A percentile compares a stretch with the other conserved stretches of the same genome.
phyloP scores from a whole-genome alignment of 129 eudicot genomes.

The Escallonia rubra region DNA sequence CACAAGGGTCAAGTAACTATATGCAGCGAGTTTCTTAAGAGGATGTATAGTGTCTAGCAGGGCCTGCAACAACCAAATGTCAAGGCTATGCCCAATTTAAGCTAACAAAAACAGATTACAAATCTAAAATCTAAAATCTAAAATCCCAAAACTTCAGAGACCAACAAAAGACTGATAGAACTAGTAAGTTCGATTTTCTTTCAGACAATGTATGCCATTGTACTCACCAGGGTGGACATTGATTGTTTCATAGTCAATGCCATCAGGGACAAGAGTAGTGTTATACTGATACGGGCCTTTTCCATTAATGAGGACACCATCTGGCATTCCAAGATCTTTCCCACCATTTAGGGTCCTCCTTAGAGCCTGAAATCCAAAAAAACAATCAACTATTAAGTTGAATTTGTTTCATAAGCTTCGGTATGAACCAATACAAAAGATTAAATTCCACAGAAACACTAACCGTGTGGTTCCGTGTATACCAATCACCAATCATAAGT shows the following conservation, averaged over 20 bases:
- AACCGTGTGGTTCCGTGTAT: conserved; percentile 82
- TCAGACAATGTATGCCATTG: not conserved
- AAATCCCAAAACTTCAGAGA: not conserved
- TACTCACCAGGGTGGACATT: conserved; percentile 52
- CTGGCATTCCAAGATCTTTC: conserved; percentile 64
- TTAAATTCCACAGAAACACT: conserved; percentile 28
- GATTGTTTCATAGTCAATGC: conserved; percentile 58
- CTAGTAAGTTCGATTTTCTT: not conserved
- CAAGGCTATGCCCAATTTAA: no score
- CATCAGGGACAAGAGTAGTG: conserved; percentile 55
- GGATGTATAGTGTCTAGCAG: not conserved
- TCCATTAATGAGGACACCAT: conserved; percentile 57
- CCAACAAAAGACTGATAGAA: not conserved
- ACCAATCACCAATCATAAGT: conserved; percentile 91
- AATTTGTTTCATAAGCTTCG: not conserved
- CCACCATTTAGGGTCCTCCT: conserved; percentile 56
- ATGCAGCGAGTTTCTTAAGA: not conserved
- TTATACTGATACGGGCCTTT: conserved; percentile 59
- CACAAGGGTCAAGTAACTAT: not conserved
- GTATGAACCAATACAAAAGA: not conserved
- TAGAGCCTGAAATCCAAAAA: conserved; percentile 30
- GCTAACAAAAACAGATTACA: no score
- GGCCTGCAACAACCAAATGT: no score
- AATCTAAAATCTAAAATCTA: no score
- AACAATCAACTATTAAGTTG: not conserved